Evolutionary conservation across 257 asterid species (phyloP), one percentile per base, ranked within the genome.

Genomic region (Nicotiana tomentosiformis): DNA sequence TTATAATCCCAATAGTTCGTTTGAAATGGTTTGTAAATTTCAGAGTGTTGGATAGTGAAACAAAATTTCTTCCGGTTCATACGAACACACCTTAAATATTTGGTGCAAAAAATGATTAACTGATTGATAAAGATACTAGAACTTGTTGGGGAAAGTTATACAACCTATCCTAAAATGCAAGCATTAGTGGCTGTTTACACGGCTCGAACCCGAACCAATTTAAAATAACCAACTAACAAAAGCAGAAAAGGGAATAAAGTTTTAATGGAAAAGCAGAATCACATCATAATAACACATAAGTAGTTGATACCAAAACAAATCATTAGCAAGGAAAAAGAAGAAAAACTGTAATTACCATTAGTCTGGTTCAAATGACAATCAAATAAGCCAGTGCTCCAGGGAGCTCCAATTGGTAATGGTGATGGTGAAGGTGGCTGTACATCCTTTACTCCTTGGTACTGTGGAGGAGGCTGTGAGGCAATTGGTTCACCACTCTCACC

Each of bases 381-480:
- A 64, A 87, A 87, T 61, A 87, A 80, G 49, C 84, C 86, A 14
- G 87, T 87, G 62, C 66, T 78, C 89, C 89, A 87, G 29, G 86
- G 87, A 53, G 66, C 83, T 23, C 89, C 89, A 11, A 84, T 20
- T 12, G 83, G 69, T 39, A 72, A 20, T 12, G 69, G 65, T 51
- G 16, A 15, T n/a, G 83, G 37, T 14, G 78, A 79, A 17, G 18
- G 58, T 35, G 23, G 77, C 43, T 18, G 29, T 14, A 72, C 78
- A 14, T 33, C 7, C 26, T 72, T 35, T 51, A 74, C 26, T 74
- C 61, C 80, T 65, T 58, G 78, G 12, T 12, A 46, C 56, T 32
- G 32, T 8, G 81, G 86, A 84, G 86, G 68, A 84, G 86, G 68
- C 23, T 78, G 43, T 17, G 86, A 84, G 8, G 74, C 16, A 26